A percentile compares a stretch with the other conserved stretches of the same genome.
Conservation (phyloP, 164 flowering plant genomes). For the Paratinospora sagittata region DNA sequence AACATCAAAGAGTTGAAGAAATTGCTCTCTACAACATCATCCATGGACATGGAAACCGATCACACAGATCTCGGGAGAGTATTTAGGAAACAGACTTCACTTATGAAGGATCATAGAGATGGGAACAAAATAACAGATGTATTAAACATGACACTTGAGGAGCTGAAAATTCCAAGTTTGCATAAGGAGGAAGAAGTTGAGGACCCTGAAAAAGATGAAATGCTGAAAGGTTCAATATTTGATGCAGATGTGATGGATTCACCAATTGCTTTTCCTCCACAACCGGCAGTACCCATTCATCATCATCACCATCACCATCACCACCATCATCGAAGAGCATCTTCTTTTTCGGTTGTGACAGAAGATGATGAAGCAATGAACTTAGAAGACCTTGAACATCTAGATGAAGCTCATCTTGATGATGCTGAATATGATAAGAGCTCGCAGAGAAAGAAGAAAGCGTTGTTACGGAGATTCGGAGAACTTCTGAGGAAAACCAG, state of each 20-base stretch:
- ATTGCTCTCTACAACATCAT: constrained; percentile 25
- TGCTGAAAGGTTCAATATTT: constrained; percentile 54
- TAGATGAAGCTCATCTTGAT: constrained; percentile 29
- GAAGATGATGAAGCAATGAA: constrained; percentile 29
- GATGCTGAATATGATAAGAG: constrained; percentile 37
- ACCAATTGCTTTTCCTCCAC: constrained; percentile 18
- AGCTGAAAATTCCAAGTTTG: constrained; percentile 20
- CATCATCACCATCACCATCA: background rate
- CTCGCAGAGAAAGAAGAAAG: constrained; percentile 45
- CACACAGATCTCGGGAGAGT: constrained; percentile 16
- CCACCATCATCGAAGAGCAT: constrained; percentile 23
- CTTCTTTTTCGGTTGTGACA: constrained; percentile 20
- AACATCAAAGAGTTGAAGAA: constrained; percentile 45
- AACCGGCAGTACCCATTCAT: background rate
- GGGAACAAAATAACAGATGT: constrained; percentile 15
- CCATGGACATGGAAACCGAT: constrained; percentile 18
- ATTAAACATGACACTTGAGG: constrained; percentile 33
- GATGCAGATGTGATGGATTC: constrained; percentile 41
- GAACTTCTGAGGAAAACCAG: constrained; percentile 44
- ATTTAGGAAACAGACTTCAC: constrained; percentile 13
- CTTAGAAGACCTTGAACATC: constrained; percentile 40
- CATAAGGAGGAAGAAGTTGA: constrained; percentile 13
- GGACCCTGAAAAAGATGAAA: constrained; percentile 32
- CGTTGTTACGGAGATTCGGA: constrained; percentile 54
- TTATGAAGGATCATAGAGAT: constrained; percentile 19